Conservation (phyloP, 371 early-diverging fungal species). For the Mortierella sp. region DNA sequence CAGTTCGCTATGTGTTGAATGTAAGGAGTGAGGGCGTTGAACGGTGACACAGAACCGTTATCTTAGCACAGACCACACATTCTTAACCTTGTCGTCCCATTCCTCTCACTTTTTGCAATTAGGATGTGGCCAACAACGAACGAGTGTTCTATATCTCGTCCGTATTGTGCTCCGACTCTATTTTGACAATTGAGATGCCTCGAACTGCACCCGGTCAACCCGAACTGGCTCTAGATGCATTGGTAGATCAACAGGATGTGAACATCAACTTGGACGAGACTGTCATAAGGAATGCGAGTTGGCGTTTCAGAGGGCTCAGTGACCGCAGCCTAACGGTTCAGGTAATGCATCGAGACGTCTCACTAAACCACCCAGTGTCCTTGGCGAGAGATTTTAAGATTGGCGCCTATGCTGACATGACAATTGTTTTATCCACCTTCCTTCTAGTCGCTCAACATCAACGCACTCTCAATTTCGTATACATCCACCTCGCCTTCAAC, state of each 20-base stretch:
- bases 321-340: slow-evolving; percentile 27
- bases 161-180: slow-evolving; percentile 37
- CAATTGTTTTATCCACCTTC: not conserved
- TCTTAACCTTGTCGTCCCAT: too few relatives aligned
- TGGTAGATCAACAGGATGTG: slow-evolving; percentile 38
- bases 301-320: slow-evolving; percentile 23
- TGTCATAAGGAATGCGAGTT: slow-evolving; percentile 24
- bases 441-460: slow-evolving; percentile 38
- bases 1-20: slow-evolving; percentile 23
- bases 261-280: slow-evolving; percentile 24
- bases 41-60: not conserved
- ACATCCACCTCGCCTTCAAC: slow-evolving; percentile 26
- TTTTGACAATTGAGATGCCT: slow-evolving; percentile 48
- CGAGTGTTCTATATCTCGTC: slow-evolving; percentile 28
- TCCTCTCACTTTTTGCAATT: not conserved
- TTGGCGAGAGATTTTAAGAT: too few relatives aligned
- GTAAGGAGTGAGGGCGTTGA: slow-evolving; percentile 7
- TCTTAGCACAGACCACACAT: too few relatives aligned
- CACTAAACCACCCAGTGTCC: too few relatives aligned
- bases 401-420: too few relatives aligned
- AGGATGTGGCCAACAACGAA: slow-evolving; percentile 36
- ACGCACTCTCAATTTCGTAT: slow-evolving; percentile 35
- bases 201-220: slow-evolving; percentile 9
- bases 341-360: slow-evolving; percentile 21
- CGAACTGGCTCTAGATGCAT: slow-evolving; percentile 28